Conservation (phyloP, 1,284 basidiomycete genomes). For the Neolentinus lepideus region DNA sequence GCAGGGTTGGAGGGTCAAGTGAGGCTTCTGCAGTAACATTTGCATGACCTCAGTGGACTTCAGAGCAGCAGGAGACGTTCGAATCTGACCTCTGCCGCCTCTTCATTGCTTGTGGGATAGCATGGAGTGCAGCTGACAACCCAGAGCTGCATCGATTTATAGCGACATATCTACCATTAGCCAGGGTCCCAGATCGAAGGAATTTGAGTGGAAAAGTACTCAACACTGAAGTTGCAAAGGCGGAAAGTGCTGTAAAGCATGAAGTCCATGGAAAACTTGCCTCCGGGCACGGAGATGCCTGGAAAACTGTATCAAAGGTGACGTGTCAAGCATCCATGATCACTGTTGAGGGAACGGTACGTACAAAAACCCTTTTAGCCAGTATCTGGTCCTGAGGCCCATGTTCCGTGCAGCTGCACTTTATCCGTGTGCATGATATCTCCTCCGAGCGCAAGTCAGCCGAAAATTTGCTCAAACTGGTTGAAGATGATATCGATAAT, state of each 20-base stretch:
- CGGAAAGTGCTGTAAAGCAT: background rate
- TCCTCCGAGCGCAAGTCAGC: conserved; percentile 23
- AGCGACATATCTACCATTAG: conserved; percentile 17
- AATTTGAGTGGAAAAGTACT: conserved; percentile 15
- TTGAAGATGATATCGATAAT: conserved; percentile 19
- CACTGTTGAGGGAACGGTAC: conserved; percentile 9
- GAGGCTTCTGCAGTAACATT: background rate
- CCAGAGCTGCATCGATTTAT: conserved; percentile 15
- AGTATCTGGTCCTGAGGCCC: background rate
- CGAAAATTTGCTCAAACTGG: conserved; percentile 19
- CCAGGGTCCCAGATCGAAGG: conserved; percentile 14
- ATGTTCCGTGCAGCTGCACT: background rate
- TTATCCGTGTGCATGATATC: conserved; percentile 12
- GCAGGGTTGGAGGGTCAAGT: background rate
- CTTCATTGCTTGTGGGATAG: conserved; percentile 13
- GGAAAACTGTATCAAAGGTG: conserved; percentile 1
- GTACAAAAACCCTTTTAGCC: background rate
- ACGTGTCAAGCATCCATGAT: conserved; percentile 10
- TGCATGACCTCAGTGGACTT: background rate
- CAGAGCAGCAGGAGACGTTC: conserved; percentile 6
- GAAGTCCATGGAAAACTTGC: conserved; percentile 7
- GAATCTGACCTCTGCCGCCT: conserved; percentile 7
- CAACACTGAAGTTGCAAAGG: conserved; percentile 8
- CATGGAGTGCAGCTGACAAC: conserved; percentile 18
- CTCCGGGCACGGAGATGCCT: conserved; percentile 11